Percentiles rank a stretch among this genome's conserved stretches.
phyloP scores from a whole-genome alignment of 2,329 filamentous ascomycete genomes.

The Colletotrichum sojae region DNA sequence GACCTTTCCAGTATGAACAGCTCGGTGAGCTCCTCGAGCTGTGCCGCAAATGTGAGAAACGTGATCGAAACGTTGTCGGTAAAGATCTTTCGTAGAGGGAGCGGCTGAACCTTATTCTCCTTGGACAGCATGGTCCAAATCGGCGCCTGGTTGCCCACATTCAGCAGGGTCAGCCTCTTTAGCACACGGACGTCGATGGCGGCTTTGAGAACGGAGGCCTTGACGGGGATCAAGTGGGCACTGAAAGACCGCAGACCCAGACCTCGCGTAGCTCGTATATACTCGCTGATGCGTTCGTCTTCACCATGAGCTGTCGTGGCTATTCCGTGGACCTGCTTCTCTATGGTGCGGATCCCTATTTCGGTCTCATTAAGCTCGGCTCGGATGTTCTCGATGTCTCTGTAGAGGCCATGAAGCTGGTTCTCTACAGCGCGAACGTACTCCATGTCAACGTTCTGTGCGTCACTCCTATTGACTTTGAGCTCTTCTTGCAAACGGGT shows the following conservation, averaged over 20 bases:
- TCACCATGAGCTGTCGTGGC: slow-evolving; percentile 39
- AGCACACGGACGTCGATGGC: slow-evolving; percentile 71
- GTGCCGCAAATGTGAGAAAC: slow-evolving; percentile 68
- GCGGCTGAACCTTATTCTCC: slow-evolving; percentile 65
- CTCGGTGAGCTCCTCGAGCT: slow-evolving; percentile 69
- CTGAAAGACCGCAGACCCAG: slow-evolving; percentile 68
- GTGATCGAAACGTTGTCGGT: slow-evolving; percentile 73
- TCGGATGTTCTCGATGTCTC: slow-evolving; percentile 52
- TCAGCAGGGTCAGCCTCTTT: slow-evolving; percentile 72
- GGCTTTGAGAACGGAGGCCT: slow-evolving; percentile 68
- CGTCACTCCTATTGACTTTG: slow-evolving; percentile 43
- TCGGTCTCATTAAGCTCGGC: slow-evolving; percentile 53
- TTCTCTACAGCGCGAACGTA: slow-evolving; percentile 46
- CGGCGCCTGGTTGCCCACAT: slow-evolving; percentile 72
- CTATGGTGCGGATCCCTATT: slow-evolving; percentile 53
- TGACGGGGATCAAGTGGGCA: slow-evolving; percentile 73
- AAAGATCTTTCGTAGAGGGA: slow-evolving; percentile 71
- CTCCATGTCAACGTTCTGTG: slow-evolving; percentile 37
- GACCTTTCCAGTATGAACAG: slow-evolving; percentile 72
- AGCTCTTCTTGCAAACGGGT: slow-evolving; percentile 50
- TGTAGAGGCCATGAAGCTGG: slow-evolving; percentile 48
- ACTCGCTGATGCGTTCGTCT: slow-evolving; percentile 60
- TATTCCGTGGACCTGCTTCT: slow-evolving; percentile 43
- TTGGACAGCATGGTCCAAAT: slow-evolving; percentile 72
- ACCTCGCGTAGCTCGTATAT: slow-evolving; percentile 71